A percentile compares a stretch with the other conserved stretches of the same genome.
These are phyloP conservation scores for Trametes pubescens DNA, from an alignment of 1,284 basidiomycete genomes.

Conservation along the genomic window DNA sequence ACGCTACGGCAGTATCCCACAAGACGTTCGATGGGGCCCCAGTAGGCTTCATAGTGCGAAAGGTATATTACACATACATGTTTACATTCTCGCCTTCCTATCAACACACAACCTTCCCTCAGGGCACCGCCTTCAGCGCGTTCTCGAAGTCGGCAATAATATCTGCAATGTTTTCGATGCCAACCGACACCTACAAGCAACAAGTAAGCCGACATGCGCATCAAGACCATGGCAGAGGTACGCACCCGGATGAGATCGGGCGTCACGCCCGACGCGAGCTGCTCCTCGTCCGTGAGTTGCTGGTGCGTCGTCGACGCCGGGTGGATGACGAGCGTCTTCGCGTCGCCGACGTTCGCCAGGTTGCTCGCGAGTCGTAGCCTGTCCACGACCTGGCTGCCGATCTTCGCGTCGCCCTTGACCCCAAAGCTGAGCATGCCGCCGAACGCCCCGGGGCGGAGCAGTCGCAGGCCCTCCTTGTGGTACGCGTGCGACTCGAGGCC, in stretches of 20 bases:
- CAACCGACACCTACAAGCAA: slow-evolving; percentile 61
- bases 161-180: slow-evolving; percentile 88
- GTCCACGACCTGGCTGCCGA: slow-evolving; percentile 78
- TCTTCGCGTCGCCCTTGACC: slow-evolving; percentile 62
- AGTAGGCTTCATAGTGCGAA: not conserved
- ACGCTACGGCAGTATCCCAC: no score
- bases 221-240: slow-evolving; percentile 21
- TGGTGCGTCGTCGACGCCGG: slow-evolving; percentile 87
- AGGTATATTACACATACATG: slow-evolving; percentile 7
- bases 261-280: slow-evolving; percentile 76
- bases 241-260: slow-evolving; percentile 82
- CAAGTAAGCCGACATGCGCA: not conserved
- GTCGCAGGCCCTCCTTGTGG: slow-evolving; percentile 66
- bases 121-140: slow-evolving; percentile 51
- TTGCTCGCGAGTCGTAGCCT: slow-evolving; percentile 78
- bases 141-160: slow-evolving; percentile 88
- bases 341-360: slow-evolving; percentile 82
- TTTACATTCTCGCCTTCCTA: not conserved
- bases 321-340: slow-evolving; percentile 88
- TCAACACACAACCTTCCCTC: not conserved
- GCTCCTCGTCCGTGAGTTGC: slow-evolving; percentile 78
- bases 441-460: slow-evolving; percentile 66
- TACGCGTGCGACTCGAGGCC: slow-evolving; percentile 75
- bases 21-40: not conserved
- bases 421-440: slow-evolving; percentile 89